Evolutionary conservation across 164 flowering plant genomes (phyloP).

Genomic region (Nymphaea colorata): DNA sequence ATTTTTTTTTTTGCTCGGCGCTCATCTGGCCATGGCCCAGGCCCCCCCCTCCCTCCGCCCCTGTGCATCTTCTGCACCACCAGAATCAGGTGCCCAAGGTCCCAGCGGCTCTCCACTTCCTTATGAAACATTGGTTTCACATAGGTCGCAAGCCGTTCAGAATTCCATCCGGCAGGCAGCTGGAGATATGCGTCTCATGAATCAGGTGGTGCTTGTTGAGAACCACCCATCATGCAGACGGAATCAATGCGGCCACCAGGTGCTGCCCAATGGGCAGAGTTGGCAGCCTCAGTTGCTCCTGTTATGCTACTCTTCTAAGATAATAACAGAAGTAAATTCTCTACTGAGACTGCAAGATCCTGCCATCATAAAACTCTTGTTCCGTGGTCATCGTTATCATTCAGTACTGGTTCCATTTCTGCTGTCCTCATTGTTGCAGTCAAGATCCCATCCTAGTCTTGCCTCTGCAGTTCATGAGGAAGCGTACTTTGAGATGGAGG

Average conservation of each 20-base stretch:
- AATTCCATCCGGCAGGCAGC: conserved; percentile 81
- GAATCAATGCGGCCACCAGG: no score
- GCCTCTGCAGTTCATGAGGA: conserved; percentile 45
- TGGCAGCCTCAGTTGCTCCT: no score
- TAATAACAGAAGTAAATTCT: no score
- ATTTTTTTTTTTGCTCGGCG: conserved; percentile 71
- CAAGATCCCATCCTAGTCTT: conserved; percentile 83
- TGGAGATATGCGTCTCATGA: conserved; percentile 83
- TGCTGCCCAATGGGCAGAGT: no score
- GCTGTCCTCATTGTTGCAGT: conserved; percentile 76
- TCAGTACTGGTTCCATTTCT: conserved; percentile 86
- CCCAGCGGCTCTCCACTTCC: conserved; percentile 74
- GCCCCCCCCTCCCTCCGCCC: no score
- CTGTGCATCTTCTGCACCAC: conserved; percentile 91
- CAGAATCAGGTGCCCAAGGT: no score
- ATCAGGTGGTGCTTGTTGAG: no score
- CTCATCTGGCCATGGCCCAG: no score
- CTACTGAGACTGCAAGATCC: conserved; percentile 76
- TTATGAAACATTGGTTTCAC: conserved; percentile 80
- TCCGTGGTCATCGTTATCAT: conserved; percentile 76
- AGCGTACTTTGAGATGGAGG: conserved; percentile 66
- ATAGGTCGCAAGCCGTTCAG: conserved; percentile 76
- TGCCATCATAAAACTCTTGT: conserved; percentile 63
- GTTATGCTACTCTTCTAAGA: no score
- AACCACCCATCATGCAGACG: no score